Evolutionary conservation across 2,329 filamentous ascomycete genomes (phyloP), one percentile per base, ranked within the genome.

Genomic region (Bipolaris sorokiniana): DNA sequence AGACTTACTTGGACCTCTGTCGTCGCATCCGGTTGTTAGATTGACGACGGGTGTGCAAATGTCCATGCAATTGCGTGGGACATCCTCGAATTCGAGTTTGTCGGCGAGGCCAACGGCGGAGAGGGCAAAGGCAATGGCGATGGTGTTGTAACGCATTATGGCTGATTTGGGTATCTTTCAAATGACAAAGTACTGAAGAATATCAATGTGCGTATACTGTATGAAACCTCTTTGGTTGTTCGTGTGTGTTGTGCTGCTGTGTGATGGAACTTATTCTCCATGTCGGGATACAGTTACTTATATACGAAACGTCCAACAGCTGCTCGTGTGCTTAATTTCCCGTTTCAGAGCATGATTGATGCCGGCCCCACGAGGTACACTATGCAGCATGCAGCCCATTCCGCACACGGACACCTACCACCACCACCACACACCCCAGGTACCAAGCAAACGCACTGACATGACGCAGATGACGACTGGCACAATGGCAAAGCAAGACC

Each of bases 81-180:
- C 23, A 36, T 55, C 47, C 5, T 55, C 52, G 10, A 15, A 31
- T 38, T 55, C 52, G 15, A 55, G 31, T 20, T 55, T 48, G 20
- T 44, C 16, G 16, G 52, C 52, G 10, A 55, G 52, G n/a, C 52
- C 40, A 18, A 42, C 36, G 23, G 52, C 38, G 9, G 52, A 44
- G 5, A 55, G 40, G 15, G 40, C 33, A 18, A 55, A 55, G 16
- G 49, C 38, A 11, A 55, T 9, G 13, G 52, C 52, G 52, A 55
- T 31, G 31, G 41, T 51, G 22, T 55, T 33, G 47, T 38, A 55
- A 28, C 50, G 52, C 52, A 55, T 55, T 23, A 16, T 33, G 16
- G 28, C 10, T 31, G 41, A 13, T 16, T 16, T n/a, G 20, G 41
- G 42, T 26, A 23, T 49, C n/a, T 16, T 37, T 49, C 26, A 6